Percentiles rank a stretch among this genome's conserved stretches.
Conservation (phyloP, 179 eudicot genomes). For the Beta macrorhiza region DNA sequence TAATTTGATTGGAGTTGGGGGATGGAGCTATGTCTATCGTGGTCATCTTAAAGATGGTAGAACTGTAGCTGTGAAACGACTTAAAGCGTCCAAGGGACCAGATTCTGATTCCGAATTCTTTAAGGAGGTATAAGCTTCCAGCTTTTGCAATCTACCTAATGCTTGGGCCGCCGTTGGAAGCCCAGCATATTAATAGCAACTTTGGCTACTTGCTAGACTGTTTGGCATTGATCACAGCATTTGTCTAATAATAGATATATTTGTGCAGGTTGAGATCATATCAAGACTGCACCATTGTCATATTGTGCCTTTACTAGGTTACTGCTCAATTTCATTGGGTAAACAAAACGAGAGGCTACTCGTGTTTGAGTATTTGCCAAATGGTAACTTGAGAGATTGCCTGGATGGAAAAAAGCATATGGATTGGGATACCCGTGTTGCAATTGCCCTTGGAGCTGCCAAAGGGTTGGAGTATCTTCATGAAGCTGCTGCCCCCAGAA, state of each 20-base stretch:
- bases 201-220: not conserved
- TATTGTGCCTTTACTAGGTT: conserved; percentile 90
- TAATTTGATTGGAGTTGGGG: conserved; percentile 83
- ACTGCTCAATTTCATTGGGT: conserved; percentile 67
- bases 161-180: conserved; percentile 3
- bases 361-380: conserved; percentile 72
- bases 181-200: not conserved
- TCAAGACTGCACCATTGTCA: conserved; percentile 89
- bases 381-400: conserved; percentile 83
- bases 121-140: conserved; percentile 54
- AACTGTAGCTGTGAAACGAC: conserved; percentile 71
- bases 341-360: conserved; percentile 70
- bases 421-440: conserved; percentile 74
- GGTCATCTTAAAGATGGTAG: conserved; percentile 75
- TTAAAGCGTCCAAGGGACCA: conserved; percentile 50
- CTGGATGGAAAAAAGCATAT: conserved; percentile 68
- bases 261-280: conserved; percentile 73
- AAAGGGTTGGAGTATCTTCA: conserved; percentile 96
- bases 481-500: conserved; percentile 96
- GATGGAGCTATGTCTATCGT: conserved; percentile 82
- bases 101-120: conserved; percentile 66
- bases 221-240: not conserved
- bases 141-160: conserved; percentile 5
- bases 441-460: conserved; percentile 94
- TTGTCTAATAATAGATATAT: conserved; percentile 7